Percentiles rank a stretch among this genome's conserved stretches.
These are phyloP conservation scores for Monosporozyma aerobia DNA, from an alignment of 805 yeast genomes.

Conservation along the genomic window DNA sequence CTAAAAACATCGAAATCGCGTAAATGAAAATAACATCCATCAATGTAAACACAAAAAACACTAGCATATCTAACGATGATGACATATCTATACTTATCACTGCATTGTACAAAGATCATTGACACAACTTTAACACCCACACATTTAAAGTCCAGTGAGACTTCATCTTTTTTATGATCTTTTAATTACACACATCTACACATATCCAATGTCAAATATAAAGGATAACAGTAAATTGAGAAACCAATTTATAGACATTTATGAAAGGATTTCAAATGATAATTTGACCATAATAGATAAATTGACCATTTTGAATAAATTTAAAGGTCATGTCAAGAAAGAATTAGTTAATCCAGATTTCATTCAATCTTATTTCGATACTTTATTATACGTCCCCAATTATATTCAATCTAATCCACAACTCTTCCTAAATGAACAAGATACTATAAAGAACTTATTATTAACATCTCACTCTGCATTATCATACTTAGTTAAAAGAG, in stretches of 20 bases:
- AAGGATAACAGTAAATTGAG: neutral
- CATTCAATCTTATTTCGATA: slow-evolving; percentile 20
- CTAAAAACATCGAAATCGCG: neutral
- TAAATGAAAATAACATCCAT: too few relatives aligned
- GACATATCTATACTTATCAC: too few relatives aligned
- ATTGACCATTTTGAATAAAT: slow-evolving; percentile 15
- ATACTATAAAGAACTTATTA: neutral
- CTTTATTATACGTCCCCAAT: slow-evolving; percentile 11
- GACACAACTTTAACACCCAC: too few relatives aligned
- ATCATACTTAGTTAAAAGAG: slow-evolving; percentile 37
- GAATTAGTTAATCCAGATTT: slow-evolving; percentile 21
- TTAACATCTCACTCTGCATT: slow-evolving; percentile 33
- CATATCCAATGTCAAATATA: neutral
- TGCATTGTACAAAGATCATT: too few relatives aligned
- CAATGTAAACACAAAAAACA: neutral
- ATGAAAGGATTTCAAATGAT: neutral
- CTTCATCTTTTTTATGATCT: too few relatives aligned
- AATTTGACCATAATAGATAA: slow-evolving; percentile 11
- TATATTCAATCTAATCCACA: slow-evolving; percentile 2
- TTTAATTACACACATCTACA: too few relatives aligned
- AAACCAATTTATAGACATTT: neutral
- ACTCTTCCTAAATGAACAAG: slow-evolving; percentile 1
- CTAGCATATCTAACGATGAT: neutral
- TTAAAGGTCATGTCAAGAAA: slow-evolving; percentile 31
- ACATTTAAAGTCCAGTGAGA: neutral